Percentiles rank a stretch among this genome's conserved stretches.
Conservation (phyloP, 202 grass and related monocot species). For the Setaria viridis region DNA sequence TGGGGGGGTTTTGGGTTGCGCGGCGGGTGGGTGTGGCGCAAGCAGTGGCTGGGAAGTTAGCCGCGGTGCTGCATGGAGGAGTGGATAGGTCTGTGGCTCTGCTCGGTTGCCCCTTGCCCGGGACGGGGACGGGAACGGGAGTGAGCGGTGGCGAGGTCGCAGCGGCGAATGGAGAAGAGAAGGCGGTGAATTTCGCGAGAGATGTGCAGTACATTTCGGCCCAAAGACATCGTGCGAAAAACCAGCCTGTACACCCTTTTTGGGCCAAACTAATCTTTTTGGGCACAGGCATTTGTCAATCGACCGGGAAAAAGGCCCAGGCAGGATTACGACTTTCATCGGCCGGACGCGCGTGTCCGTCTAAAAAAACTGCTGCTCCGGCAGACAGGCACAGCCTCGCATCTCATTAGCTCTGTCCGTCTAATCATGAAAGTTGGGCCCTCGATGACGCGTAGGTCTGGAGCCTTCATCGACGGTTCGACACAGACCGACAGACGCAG, state of each 20-base stretch:
- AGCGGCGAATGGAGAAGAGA: not conserved
- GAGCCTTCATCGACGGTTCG: not conserved
- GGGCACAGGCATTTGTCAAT: not conserved
- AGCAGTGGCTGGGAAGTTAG: slow-evolving; percentile 57
- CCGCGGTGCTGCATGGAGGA: slow-evolving; percentile 43
- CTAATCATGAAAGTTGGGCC: not conserved
- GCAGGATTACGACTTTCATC: too few species aligned
- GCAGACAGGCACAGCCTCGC: too few species aligned
- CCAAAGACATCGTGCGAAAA: not conserved
- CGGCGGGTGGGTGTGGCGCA: slow-evolving; percentile 17
- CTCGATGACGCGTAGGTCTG: not conserved
- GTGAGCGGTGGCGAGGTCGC: not conserved
- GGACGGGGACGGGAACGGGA: not conserved
- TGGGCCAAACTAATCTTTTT: not conserved
- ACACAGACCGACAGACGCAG: not conserved
- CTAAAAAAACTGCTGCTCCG: too few species aligned
- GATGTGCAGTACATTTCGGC: not conserved
- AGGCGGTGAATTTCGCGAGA: not conserved
- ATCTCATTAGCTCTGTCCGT: too few species aligned
- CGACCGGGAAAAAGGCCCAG: not conserved
- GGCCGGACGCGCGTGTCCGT: too few species aligned
- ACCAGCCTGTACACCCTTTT: not conserved
- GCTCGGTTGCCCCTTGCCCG: not conserved
- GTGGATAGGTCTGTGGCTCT: slow-evolving; percentile 51
- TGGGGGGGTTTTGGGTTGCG: slow-evolving; percentile 14